Evolutionary conservation across 2,329 filamentous ascomycete genomes (phyloP), one percentile per base, ranked within the genome.

Genomic region (Rutstroemia sp.): DNA sequence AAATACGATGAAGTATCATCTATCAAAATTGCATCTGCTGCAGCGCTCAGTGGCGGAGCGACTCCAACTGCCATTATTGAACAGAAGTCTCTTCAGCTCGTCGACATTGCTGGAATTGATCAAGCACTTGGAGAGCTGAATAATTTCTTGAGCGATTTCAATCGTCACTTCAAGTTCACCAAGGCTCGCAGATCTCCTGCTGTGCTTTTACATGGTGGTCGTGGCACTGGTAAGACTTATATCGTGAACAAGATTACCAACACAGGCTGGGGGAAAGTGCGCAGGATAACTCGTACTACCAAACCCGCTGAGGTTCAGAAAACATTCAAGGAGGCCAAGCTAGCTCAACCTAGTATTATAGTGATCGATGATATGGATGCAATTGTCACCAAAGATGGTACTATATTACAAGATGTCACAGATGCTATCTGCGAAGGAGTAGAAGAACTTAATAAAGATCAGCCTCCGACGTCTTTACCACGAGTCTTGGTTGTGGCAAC

Each of bases 151-250:
- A 68, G 71, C 23, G 75, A 76, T 58, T 86, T 87, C 63, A 77
- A 76, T 47, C 67, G 70, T 3, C 59, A 71, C 5, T 69, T 69
- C 41, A 59, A 62, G 37, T 62, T 62, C 34, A 57, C 60, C 6
- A 60, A 59, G 55, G 62, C 57, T 23, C 57, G 66, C 27, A 63
- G 67, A 58, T 68, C 68, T 8, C 69, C 67, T 73, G 74, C 75
- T 67, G 55, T 65, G 62, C 45, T 78, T 70, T 55, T 96, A 4
- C 86, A 95, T 68, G 92, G 92, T 14, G 85, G 88, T 18, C 82
- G 83, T 60, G 92, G 92, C 10, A 95, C 89, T 0, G 92, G 92
- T 23, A 96, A 96, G 73, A 87, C 83, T 0, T 78, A 87, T 61
- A 75, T 96, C 0, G 74, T 96, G 1, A 71, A 86, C 16, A 80